Base-by-base conservation (phyloP, 768 basidiomycete species). In the Ramaria sp. region DNA sequence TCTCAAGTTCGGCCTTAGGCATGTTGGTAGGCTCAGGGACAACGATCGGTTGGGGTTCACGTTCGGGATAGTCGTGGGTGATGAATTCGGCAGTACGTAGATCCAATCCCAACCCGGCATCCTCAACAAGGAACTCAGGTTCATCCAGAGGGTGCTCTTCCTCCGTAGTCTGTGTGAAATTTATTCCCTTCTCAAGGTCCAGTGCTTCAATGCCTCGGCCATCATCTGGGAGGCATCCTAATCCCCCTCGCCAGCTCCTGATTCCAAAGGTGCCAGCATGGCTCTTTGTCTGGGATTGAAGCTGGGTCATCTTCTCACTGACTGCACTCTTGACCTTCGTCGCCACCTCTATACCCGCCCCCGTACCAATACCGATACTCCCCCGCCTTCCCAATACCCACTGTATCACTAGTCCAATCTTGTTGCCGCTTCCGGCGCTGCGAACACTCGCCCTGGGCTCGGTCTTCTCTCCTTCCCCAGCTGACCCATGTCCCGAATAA, bases 221-320 rank as follows among this genome's bases (percentile, higher is more conserved):
- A 18, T 28, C 25, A 18, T 16, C 9, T 18, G 25, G 5, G 16
- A 28, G 25, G 30, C 34, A 22, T 32, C 30, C 22, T 18, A 41
- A 16, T 24, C 51, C 51, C 18, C 44, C 44, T 32, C 34, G 30
- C 53, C 53, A 52, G 34, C 53, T 45, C 28, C 32, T 34, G 20
- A 55, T 28, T 9, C 53, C 53, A 44, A 55, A 55, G n/a, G 53
- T 55, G 5, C 53, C 53, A 2, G 28, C 53, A 24, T 52, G 36
- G 16, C 25, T 43, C 27, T 7, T 6, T 25, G 42, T 43, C 3
- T 25, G 18, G 8, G 24, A 18, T 3, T 20, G 42, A 4, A 18
- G 18, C 42, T 25, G 18, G 9, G 4, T 16, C 42, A 5, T 25
- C 3, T 18, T 25, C 42, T 25, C 42, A 43, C 42, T 43, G 12